Conservation (phyloP, 768 basidiomycete genomes). For the Pseudohyphozyma bogoriensis region DNA sequence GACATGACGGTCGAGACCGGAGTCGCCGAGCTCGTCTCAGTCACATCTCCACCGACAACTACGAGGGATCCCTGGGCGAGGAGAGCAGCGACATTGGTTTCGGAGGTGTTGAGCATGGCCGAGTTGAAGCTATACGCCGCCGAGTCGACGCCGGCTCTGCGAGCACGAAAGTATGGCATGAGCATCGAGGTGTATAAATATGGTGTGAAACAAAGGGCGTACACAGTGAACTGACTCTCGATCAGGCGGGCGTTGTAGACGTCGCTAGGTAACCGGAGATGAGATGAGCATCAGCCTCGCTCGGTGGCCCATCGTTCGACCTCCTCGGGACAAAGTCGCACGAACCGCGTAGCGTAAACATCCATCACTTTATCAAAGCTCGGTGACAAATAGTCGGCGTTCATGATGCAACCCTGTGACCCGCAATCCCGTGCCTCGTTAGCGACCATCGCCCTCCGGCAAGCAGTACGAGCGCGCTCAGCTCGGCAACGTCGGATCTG, state of each 20-base stretch:
- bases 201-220: too few relatives aligned
- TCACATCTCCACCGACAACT: conserved; percentile 15
- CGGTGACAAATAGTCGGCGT: conserved; percentile 53
- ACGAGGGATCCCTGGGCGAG: conserved; percentile 11
- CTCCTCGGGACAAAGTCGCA: too few relatives aligned
- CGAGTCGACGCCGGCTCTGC: too few relatives aligned
- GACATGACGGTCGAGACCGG: not conserved
- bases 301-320: too few relatives aligned
- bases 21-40: not conserved
- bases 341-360: conserved; percentile 70
- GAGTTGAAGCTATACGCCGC: conserved; percentile 16
- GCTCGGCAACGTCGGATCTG: not conserved
- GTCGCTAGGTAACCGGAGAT: too few relatives aligned
- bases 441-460: not conserved
- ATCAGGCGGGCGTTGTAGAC: conserved; percentile 48
- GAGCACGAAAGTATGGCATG: too few relatives aligned
- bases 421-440: too few relatives aligned
- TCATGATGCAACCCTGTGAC: conserved; percentile 58
- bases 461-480: too few relatives aligned
- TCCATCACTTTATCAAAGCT: conserved; percentile 66
- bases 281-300: too few relatives aligned
- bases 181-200: too few relatives aligned
- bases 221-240: conserved; percentile 18
- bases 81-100: conserved; percentile 42
- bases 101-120: conserved; percentile 42